Evolutionary conservation across 208 protist species (phyloP).

Genomic region (Acanthamoeba divionensis): DNA sequence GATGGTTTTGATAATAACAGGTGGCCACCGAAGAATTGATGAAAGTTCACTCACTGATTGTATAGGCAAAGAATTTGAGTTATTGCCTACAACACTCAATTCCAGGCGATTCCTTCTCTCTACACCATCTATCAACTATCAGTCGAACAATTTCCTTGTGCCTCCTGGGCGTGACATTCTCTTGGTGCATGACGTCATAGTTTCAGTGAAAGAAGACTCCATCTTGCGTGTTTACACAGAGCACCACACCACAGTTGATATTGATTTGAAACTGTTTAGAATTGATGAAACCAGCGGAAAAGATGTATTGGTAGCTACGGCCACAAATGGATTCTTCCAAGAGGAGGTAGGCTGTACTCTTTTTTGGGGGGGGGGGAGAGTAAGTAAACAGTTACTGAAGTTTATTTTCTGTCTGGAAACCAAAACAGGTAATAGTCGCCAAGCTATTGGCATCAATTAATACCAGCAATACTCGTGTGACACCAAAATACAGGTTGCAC

Average conservation of each 20-base stretch:
- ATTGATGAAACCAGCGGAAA: background rate
- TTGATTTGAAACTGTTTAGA: constrained; percentile 31
- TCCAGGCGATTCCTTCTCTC: constrained; percentile 37
- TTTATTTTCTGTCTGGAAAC: too few species aligned
- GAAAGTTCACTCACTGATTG: background rate
- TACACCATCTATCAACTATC: constrained; percentile 27
- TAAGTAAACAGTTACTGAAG: too few species aligned
- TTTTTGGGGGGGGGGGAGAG: too few species aligned
- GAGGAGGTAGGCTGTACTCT: background rate
- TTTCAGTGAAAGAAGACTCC: background rate
- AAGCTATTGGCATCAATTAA: background rate
- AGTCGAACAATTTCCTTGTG: constrained; percentile 46
- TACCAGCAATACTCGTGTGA: background rate
- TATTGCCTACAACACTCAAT: background rate
- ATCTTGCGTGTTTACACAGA: constrained; percentile 45
- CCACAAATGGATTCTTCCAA: constrained; percentile 36
- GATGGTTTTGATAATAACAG: too few species aligned
- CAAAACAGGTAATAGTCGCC: constrained; percentile 17
- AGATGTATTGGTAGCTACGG: background rate
- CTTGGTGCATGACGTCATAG: background rate
- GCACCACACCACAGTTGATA: constrained; percentile 11
- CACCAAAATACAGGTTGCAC: constrained; percentile 15
- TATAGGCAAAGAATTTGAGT: background rate
- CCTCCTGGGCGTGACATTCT: background rate
- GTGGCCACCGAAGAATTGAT: too few species aligned